Percentiles rank a stretch among this genome's conserved stretches.
These are phyloP conservation scores for Hypocreales sp. DNA, from an alignment of 2,329 filamentous ascomycete species.

Conservation along the genomic window DNA sequence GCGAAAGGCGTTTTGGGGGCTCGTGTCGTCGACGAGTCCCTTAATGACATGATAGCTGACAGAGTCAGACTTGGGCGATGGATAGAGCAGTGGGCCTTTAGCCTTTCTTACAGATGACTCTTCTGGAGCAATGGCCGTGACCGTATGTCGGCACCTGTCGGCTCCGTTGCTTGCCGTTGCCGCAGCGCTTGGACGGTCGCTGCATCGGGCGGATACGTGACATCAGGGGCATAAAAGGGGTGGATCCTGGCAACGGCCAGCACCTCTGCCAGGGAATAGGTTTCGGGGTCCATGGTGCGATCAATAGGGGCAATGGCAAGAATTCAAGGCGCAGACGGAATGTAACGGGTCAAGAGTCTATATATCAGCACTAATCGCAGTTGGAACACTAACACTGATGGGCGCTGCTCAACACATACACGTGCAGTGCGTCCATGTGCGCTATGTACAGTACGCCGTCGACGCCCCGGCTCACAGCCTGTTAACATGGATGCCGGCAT, in stretches of 20 bases:
- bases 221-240: constrained; percentile 15
- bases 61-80: neutral
- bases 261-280: constrained; percentile 13
- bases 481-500: too few relatives aligned
- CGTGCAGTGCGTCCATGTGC: too few relatives aligned
- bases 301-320: too few relatives aligned
- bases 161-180: constrained; percentile 1
- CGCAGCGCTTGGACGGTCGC: constrained; percentile 2
- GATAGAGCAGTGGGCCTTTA: neutral
- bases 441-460: too few relatives aligned
- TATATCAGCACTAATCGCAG: too few relatives aligned
- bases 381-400: too few relatives aligned
- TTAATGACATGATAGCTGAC: constrained; percentile 17
- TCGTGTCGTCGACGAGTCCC: constrained; percentile 18
- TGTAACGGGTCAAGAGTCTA: too few relatives aligned
- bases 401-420: too few relatives aligned
- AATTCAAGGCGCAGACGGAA: too few relatives aligned
- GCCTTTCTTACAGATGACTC: constrained; percentile 9
- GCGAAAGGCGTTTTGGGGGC: constrained; percentile 19
- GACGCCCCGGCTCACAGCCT: too few relatives aligned
- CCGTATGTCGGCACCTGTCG: neutral
- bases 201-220: constrained; percentile 14
- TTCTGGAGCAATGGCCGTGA: constrained; percentile 9
- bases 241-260: constrained; percentile 18
- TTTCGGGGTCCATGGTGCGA: too few relatives aligned